Percentiles rank a stretch among this genome's conserved stretches.
Conservation (phyloP, 2,329 filamentous ascomycete genomes). For the Cercospora sp. region DNA sequence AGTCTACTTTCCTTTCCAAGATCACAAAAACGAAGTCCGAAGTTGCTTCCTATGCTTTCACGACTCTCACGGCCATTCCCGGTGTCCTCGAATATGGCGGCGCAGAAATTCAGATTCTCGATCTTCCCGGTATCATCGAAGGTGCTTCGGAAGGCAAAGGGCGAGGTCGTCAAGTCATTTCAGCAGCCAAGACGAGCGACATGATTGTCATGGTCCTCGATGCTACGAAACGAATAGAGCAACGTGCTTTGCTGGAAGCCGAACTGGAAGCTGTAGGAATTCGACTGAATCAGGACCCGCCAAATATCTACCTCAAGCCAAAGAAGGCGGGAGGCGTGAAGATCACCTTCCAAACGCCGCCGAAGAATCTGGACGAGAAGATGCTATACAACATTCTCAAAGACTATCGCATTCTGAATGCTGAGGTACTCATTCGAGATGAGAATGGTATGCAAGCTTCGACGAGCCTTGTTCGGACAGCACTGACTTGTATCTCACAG, state of each 20-base stretch:
- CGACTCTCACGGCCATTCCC: conserved; percentile 93
- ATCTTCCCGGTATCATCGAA: conserved; percentile 97
- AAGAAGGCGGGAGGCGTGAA: conserved; percentile 99
- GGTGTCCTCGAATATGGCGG: conserved; percentile 97
- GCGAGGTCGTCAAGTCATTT: conserved; percentile 92
- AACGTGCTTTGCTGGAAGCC: conserved; percentile 82
- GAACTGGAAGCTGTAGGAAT: conserved; percentile 96
- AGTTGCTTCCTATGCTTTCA: conserved; percentile 95
- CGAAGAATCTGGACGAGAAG: conserved; percentile 92
- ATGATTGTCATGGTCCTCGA: conserved; percentile 96
- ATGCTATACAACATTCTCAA: conserved; percentile 97
- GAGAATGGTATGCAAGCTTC: conserved; percentile 62
- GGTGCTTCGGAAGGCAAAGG: conserved; percentile 95
- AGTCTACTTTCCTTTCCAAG: conserved; percentile 98
- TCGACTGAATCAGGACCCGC: conserved; percentile 83
- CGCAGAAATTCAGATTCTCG: conserved; percentile 95
- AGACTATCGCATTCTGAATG: conserved; percentile 98
- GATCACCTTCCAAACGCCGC: conserved; percentile 88
- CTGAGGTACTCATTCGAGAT: conserved; percentile 91
- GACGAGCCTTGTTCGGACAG: background rate
- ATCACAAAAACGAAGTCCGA: conserved; percentile 98
- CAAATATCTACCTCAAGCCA: conserved; percentile 96
- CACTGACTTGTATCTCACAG: conserved; percentile 42
- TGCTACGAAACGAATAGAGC: conserved; percentile 93
- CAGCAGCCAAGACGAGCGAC: conserved; percentile 96